phyloP scores from a whole-genome alignment of 768 basidiomycete species.

The Termitomyces sp. region DNA sequence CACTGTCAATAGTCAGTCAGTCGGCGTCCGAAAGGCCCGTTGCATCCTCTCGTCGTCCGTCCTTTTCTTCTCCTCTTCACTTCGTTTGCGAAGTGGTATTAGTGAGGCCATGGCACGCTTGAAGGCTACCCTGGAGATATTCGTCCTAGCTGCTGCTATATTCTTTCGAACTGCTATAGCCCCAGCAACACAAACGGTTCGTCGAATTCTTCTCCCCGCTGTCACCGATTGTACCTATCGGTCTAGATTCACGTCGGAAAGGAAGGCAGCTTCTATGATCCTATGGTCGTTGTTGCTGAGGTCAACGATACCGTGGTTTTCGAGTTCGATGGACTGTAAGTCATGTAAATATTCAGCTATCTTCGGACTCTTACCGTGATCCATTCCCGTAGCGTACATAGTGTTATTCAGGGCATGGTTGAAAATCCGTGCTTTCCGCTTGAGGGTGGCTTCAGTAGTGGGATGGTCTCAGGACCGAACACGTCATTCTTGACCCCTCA shows the following conservation, averaged over 20 bases:
- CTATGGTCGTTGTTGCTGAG: slow-evolving; percentile 23
- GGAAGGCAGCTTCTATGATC: slow-evolving; percentile 34
- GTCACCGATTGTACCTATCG: neutral
- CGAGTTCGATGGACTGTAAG: slow-evolving; percentile 32
- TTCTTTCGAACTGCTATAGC: slow-evolving; percentile 4
- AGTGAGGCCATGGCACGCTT: slow-evolving; percentile 1
- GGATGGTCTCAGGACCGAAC: slow-evolving; percentile 20
- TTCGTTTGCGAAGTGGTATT: neutral
- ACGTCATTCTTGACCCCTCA: slow-evolving; percentile 10
- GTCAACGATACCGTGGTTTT: slow-evolving; percentile 31
- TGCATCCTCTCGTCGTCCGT: neutral
- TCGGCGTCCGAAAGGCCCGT: neutral
- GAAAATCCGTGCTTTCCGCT: slow-evolving; percentile 32
- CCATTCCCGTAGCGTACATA: slow-evolving; percentile 24
- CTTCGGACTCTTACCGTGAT: neutral
- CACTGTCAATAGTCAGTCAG: neutral
- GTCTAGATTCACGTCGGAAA: slow-evolving; percentile 31
- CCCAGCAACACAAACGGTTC: slow-evolving; percentile 8
- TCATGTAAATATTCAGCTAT: neutral
- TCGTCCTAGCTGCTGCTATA: neutral
- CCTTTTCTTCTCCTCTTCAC: neutral
- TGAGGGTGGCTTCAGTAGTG: slow-evolving; percentile 34
- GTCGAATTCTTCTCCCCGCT: neutral
- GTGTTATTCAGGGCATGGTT: slow-evolving; percentile 32
- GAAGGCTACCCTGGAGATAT: neutral